Evolutionary conservation across 305 asterid genomes (phyloP).

Genomic region (Striga hermonthica): DNA sequence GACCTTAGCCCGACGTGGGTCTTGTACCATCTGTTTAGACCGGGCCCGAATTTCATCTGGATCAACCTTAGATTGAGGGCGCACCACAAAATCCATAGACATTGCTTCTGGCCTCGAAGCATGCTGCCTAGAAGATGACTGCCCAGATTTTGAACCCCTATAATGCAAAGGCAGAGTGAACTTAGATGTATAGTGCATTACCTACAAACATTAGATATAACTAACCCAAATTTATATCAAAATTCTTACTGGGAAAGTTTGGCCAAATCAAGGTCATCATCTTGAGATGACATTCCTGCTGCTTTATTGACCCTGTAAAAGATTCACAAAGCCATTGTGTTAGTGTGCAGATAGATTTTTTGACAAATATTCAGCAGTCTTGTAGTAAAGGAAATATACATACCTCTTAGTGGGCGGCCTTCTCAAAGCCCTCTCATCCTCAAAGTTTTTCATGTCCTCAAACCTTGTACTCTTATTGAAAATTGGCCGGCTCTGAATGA

Average conservation of each 20-base stretch:
- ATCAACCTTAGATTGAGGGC: conserved; percentile 84
- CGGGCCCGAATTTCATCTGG: conserved; percentile 78
- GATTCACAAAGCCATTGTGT: conserved; percentile 28
- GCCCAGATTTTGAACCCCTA: conserved; percentile 72
- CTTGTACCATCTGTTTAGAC: conserved; percentile 55
- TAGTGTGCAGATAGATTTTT: conserved; percentile 23
- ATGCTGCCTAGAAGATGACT: conserved; percentile 63
- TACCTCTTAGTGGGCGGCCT: conserved; percentile 75
- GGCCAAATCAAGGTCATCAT: conserved; percentile 85
- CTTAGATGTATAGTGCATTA: conserved; percentile 9
- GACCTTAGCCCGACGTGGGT: conserved; percentile 72
- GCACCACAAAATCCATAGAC: conserved; percentile 87
- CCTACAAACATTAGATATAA: conserved; percentile 7
- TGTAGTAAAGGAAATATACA: background rate
- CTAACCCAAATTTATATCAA: background rate
- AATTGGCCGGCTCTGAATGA: conserved; percentile 87
- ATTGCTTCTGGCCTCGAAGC: conserved; percentile 89
- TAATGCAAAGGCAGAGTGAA: conserved; percentile 26
- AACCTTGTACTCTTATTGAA: conserved; percentile 94
- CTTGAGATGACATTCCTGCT: conserved; percentile 67
- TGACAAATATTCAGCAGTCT: background rate
- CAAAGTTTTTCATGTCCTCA: conserved; percentile 79
- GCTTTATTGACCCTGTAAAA: conserved; percentile 64
- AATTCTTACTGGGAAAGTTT: conserved; percentile 66
- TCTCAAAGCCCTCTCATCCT: conserved; percentile 62